Evolutionary conservation across 257 asterid genomes (phyloP).

Genomic region (Leonotis leonurus): DNA sequence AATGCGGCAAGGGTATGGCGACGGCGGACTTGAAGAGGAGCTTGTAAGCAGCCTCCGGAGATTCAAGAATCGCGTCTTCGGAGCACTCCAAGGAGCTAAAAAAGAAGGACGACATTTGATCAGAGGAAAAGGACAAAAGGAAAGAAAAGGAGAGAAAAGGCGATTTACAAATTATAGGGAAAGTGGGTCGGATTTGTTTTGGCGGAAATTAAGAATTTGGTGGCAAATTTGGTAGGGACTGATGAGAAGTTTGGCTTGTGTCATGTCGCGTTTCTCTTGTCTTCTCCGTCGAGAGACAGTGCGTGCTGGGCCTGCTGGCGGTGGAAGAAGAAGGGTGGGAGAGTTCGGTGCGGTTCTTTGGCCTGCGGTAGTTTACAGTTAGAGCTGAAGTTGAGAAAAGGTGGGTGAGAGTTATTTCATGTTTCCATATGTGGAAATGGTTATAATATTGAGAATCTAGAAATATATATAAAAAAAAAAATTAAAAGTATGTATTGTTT

Average conservation of each 20-base stretch:
- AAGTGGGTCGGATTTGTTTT: conserved; percentile 1
- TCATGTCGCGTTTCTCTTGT: neutral
- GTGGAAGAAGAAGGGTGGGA: neutral
- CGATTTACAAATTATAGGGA: neutral
- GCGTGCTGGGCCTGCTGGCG: neutral
- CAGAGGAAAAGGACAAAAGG: too few relatives aligned
- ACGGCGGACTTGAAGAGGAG: conserved; percentile 24
- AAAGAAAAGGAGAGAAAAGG: neutral
- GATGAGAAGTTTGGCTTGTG: neutral
- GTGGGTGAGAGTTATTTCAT: too few relatives aligned
- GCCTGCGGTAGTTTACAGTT: conserved; percentile 9
- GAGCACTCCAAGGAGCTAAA: conserved; percentile 35
- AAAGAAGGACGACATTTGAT: neutral
- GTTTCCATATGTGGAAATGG: too few relatives aligned
- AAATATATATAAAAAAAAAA: too few relatives aligned
- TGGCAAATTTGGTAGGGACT: conserved; percentile 8
- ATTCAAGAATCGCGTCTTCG: conserved; percentile 32
- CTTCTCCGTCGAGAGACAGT: neutral
- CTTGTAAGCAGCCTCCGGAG: conserved; percentile 38
- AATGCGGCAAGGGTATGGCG: conserved; percentile 49
- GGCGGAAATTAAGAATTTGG: neutral
- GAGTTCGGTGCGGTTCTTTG: too few relatives aligned
- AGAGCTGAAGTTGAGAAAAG: neutral
- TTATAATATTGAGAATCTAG: too few relatives aligned
- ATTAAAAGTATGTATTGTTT: too few relatives aligned